Percentiles rank a stretch among this genome's conserved stretches.
phyloP scores from a whole-genome alignment of 2,329 filamentous ascomycete species.

The Fusarium sp. region DNA sequence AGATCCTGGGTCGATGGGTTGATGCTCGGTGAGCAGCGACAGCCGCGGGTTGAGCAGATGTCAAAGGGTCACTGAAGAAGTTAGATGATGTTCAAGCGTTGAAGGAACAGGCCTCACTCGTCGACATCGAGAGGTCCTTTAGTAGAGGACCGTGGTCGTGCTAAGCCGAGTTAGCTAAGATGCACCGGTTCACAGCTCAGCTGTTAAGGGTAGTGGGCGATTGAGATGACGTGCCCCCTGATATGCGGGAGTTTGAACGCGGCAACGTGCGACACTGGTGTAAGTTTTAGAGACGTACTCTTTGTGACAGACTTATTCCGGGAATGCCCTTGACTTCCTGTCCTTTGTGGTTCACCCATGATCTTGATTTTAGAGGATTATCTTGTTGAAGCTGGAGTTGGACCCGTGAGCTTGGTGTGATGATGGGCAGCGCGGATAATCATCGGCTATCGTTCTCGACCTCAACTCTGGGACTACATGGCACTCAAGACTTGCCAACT shows the following conservation, averaged over 20 bases:
- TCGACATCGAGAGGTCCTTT: slow-evolving; percentile 82
- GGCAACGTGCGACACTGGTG: neutral
- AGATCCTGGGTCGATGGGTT: slow-evolving; percentile 38
- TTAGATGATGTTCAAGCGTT: neutral
- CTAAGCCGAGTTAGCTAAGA: slow-evolving; percentile 50
- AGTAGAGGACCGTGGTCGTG: slow-evolving; percentile 76
- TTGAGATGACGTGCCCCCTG: slow-evolving; percentile 9
- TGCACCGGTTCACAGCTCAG: neutral
- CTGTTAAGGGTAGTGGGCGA: slow-evolving; percentile 6
- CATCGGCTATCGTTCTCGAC: slow-evolving; percentile 23
- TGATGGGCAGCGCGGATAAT: slow-evolving; percentile 40
- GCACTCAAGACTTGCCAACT: neutral
- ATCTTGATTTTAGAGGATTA: slow-evolving; percentile 13
- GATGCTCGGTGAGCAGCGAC: slow-evolving; percentile 28
- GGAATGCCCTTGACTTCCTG: slow-evolving; percentile 48
- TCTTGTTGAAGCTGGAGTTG: slow-evolving; percentile 18
- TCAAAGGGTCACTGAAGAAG: slow-evolving; percentile 43
- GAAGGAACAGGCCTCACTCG: slow-evolving; percentile 68
- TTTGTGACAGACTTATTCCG: slow-evolving; percentile 54
- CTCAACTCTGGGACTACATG: neutral
- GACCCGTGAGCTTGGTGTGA: slow-evolving; percentile 16
- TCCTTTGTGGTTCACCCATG: slow-evolving; percentile 48
- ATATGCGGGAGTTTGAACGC: neutral
- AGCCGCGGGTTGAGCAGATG: slow-evolving; percentile 44
- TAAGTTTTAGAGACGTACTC: slow-evolving; percentile 43